Evolutionary conservation across 2,329 filamentous ascomycete genomes (phyloP), one percentile per base, ranked within the genome.

Genomic region (Sarocladiaceae sp.): DNA sequence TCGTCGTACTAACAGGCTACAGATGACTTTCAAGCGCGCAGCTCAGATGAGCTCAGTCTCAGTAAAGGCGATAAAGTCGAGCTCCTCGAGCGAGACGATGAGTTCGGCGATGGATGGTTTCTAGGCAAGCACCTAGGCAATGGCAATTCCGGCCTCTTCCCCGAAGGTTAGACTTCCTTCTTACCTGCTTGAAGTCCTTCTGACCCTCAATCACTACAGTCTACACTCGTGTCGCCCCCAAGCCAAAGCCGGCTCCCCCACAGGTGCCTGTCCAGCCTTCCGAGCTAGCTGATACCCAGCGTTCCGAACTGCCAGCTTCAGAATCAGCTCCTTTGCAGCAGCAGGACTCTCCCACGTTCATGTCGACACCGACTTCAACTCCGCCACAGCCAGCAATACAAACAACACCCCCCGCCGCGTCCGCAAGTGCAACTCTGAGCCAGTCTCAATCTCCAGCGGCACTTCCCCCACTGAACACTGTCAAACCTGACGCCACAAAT

Each of bases 11-110:
- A 29, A 29, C 13, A 29, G 13, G 7, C 26, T 7, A 29, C 47
- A 95, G 88, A 98, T 67, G 89, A 96, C 66, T 97, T 98, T 63
- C 73, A 82, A 54, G 90, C 91, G 47, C 82, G 93, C 53, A 94
- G 89, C 64, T 85, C 87, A 47, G 93, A 98, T 67, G 93, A 98
- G 72, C 74, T 98, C 58, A 94, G 81, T 55, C 74, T 98, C 52
- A 73, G 80, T 45, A 94, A 94, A 59, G 90, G 86, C 55, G 86
- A 93, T 57, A 80, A 85, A 51, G 83, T 94, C 49, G 84, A 91
- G 67, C 69, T 94, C 50, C 79, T 91, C 51, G 87, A 93, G 66
- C 78, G 86, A 56, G 87, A 93, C 61, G 87, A 93, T 61, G 87
- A 93, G 61, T 94, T 93, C 62, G 85, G 85, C 49, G 87, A 94